Conservation (phyloP, 768 basidiomycete species). For the Lyophyllum decastes region DNA sequence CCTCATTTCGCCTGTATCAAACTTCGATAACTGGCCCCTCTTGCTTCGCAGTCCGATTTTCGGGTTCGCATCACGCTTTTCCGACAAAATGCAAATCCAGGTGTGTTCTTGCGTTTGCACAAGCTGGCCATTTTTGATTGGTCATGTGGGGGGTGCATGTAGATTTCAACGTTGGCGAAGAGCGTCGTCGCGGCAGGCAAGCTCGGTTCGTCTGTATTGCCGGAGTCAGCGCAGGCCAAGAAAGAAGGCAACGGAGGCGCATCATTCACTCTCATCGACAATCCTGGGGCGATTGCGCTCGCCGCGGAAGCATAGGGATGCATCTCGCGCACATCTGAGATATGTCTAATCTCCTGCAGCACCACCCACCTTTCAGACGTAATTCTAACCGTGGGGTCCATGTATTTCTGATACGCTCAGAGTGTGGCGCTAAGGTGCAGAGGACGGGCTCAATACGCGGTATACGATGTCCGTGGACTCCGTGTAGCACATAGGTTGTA, state of each 20-base stretch:
- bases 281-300: conserved; percentile 45
- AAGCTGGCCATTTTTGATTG: neutral
- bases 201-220: conserved; percentile 52
- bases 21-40: neutral
- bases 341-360: no score
- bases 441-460: no score
- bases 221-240: conserved; percentile 41
- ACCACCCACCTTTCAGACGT: no score
- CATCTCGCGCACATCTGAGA: no score
- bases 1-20: neutral
- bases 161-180: conserved; percentile 57
- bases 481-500: no score
- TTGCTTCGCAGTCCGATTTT: conserved; percentile 34
- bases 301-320: conserved; percentile 25
- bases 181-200: conserved; percentile 55
- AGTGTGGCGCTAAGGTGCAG: no score
- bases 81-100: conserved; percentile 42
- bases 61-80: conserved; percentile 36
- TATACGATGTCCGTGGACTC: no score
- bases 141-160: neutral
- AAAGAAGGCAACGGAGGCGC: conserved; percentile 38
- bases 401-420: no score
- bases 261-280: conserved; percentile 57
- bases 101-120: conserved; percentile 27
- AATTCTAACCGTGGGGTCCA: no score